Base-by-base conservation (phyloP, 352 stramenopile genomes). In the Phytophthora ramorum region DNA sequence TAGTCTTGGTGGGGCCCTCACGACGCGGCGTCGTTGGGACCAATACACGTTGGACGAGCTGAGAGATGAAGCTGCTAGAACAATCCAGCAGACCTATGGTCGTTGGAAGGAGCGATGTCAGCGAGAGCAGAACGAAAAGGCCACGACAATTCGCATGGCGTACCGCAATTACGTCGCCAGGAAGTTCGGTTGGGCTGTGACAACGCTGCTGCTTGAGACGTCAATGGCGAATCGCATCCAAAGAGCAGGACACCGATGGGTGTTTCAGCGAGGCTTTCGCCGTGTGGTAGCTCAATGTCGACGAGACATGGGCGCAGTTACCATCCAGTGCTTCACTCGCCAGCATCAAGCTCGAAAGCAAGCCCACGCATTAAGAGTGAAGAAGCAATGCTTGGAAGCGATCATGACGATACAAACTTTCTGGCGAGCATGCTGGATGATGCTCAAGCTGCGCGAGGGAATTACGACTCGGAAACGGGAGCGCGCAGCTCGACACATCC, bases 141-240 rank as follows among this genome's bases (percentile, higher is more conserved):
- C 59, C 13, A 69, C 51, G 4, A 60, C 57, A n/a, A 85, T 90
- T 41, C 73, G 69, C 38, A 43, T 65, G 35, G 79, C 76, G 22
- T 92, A 89, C 61, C 78, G 73, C 38, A 81, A 87, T 58, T 89
- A 86, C 44, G 55, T 87, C 4, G 77, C 75, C 45, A 79, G 76
- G 50, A 92, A 92, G 59, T 90, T 91, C 24, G 78, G 73, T 50
- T 92, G 83, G 83, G 78, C 73, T 1, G 83, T 71, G 4, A 60
- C 66, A 44, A 76, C 71, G 3, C 58, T 78, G 32, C 50, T 64
- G 6, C 60, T 82, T 5, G 76, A 85, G 65, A 78, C 68, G 2
- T 52, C 69, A 7, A 86, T 78, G 65, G 78, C 76, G 1, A 58
- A 34, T 53, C 64, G 66, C 7, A 80, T 90, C 54, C 81, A 90